Conservation (phyloP, 495 filamentous ascomycete species). For the Penicillium cosmopolitanum region DNA sequence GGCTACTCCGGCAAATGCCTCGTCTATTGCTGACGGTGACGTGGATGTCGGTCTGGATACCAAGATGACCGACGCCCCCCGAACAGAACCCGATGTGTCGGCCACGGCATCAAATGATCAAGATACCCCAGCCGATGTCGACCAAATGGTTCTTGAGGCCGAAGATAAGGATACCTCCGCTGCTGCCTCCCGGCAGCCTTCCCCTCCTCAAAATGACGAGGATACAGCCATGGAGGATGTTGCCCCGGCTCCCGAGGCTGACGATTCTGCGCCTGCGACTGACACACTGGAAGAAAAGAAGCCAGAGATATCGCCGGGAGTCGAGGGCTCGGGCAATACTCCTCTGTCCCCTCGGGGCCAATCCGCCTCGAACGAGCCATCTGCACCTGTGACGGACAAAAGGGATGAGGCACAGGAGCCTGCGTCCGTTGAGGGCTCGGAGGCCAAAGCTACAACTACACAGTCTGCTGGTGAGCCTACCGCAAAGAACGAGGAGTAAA, state of each 20-base stretch:
- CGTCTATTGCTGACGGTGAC: constrained; percentile 54
- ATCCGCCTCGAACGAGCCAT: constrained; percentile 29
- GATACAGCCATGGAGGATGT: constrained; percentile 70
- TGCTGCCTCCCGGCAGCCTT: constrained; percentile 43
- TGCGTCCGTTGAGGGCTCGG: constrained; percentile 22
- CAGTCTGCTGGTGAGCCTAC: constrained; percentile 32
- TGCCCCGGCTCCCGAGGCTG: constrained; percentile 29
- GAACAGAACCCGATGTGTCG: constrained; percentile 40
- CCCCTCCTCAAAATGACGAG: constrained; percentile 58
- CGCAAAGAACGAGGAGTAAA: constrained; percentile 38
- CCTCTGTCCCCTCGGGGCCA: constrained; percentile 23
- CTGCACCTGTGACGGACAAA: constrained; percentile 19
- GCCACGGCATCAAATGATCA: constrained; percentile 37
- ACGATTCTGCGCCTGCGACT: constrained; percentile 15
- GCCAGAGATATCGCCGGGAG: constrained; percentile 25
- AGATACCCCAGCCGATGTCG: constrained; percentile 43
- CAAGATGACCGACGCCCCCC: constrained; percentile 53
- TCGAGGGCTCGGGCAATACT: constrained; percentile 28
- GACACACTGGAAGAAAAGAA: constrained; percentile 30
- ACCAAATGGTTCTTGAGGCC: constrained; percentile 42
- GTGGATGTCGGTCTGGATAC: constrained; percentile 52
- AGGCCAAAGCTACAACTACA: constrained; percentile 27
- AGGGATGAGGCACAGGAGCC: constrained; percentile 25
- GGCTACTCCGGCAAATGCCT: constrained; percentile 54
- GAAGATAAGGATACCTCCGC: constrained; percentile 44